Base-by-base conservation (phyloP, 164 flowering plant genomes). In the Saururus chinensis region DNA sequence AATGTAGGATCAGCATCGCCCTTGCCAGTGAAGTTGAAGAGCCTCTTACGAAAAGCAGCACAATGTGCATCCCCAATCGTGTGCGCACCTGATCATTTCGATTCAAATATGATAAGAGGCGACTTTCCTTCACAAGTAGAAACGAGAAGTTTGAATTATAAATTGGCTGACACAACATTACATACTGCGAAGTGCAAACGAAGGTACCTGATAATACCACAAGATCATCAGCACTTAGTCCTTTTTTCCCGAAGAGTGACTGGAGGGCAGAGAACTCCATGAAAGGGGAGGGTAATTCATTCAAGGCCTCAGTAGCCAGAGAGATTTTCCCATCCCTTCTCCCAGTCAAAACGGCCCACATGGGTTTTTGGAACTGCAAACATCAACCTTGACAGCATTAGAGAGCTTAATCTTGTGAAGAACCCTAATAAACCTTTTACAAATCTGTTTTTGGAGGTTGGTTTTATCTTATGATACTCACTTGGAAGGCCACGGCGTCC, bases 1-100 rank as follows among this genome's bases (percentile, higher is more conserved):
- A 85, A 57, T 0, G 85, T 60, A 26, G 86, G 88, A 51, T 85
- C 88, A 0, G 61, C 48, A 40, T 77, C 85, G 0, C 77, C 79
- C 40, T 71, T 75, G 1, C 81, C 81, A 0, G 79, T 73, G 78
- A 85, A 83, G 62, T 84, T 86, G 76, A 75, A 84, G 0, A 84
- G 78, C 69, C 92, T 72, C 30, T 55, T 64, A 45, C 70, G 51
- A 64, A 84, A 71, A 51, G 65, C 25, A 19, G 16, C 57, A 74
- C 89, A 86, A 48, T 74, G 85, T 0, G 75, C 75, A 0, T 66
- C 60, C 45, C 87, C 89, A 37, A 84, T 73, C 0, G 87, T 79
- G 55, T 83, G 73, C 77, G 0, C 82, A 73, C 67, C 88, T 72
- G 26, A 53, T 60, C 48, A 65, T n/a, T n/a, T n/a, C n/a, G n/a